A percentile compares a stretch with the other conserved stretches of the same genome.
Conservation (phyloP, 495 filamentous ascomycete genomes). For the Xylaria scruposa region DNA sequence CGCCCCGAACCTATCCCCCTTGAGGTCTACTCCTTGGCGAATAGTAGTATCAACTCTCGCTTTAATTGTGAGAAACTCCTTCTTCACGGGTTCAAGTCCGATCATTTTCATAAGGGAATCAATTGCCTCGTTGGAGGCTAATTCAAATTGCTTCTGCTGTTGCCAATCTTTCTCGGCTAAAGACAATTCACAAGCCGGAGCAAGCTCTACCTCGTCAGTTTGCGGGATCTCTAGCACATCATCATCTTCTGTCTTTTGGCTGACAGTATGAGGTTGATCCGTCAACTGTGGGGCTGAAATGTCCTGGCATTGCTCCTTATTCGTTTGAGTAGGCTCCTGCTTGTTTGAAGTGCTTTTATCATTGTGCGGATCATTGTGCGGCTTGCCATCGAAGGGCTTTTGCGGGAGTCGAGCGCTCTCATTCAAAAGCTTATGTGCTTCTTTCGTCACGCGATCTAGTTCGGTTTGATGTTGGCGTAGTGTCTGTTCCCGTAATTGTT, state of each 20-base stretch:
- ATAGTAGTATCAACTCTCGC: slow-evolving; percentile 66
- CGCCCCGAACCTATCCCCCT: slow-evolving; percentile 65
- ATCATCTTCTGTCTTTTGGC: background rate
- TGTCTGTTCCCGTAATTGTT: slow-evolving; percentile 50
- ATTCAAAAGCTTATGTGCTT: slow-evolving; percentile 33
- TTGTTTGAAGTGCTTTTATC: background rate
- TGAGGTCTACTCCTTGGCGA: slow-evolving; percentile 63
- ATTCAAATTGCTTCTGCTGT: slow-evolving; percentile 39
- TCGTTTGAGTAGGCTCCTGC: background rate
- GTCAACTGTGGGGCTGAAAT: slow-evolving; percentile 5
- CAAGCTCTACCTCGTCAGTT: slow-evolving; percentile 1
- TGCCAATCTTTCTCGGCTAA: slow-evolving; percentile 37
- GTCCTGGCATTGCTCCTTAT: slow-evolving; percentile 1
- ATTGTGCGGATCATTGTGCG: background rate
- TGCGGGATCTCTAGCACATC: slow-evolving; percentile 25
- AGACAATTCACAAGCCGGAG: slow-evolving; percentile 15
- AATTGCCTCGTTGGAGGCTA: slow-evolving; percentile 50
- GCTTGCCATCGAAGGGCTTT: too few relatives aligned
- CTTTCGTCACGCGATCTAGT: slow-evolving; percentile 29
- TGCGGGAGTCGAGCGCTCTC: background rate
- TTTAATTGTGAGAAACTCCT: slow-evolving; percentile 69
- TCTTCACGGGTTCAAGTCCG: slow-evolving; percentile 75
- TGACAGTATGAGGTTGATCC: background rate
- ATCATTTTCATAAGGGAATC: slow-evolving; percentile 75
- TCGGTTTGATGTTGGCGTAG: slow-evolving; percentile 49